These are phyloP conservation scores for Magnaporthiopsis poae DNA, from an alignment of 2,329 filamentous ascomycete species.

Conservation along the genomic window DNA sequence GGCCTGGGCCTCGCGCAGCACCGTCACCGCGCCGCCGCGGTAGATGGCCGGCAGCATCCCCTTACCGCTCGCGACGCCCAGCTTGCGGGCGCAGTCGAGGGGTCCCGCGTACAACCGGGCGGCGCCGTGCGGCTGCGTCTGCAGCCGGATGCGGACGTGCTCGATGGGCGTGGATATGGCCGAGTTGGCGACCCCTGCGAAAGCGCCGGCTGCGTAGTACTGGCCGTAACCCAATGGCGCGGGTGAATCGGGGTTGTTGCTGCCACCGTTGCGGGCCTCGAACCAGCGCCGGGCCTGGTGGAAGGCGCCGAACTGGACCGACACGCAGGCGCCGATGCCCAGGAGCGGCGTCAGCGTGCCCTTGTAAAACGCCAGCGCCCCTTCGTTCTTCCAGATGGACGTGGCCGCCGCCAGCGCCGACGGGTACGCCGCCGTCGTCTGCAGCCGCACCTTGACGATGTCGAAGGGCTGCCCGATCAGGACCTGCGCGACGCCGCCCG, in stretches of 20 bases:
- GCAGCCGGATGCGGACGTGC: slow-evolving; percentile 88
- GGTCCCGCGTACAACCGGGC: slow-evolving; percentile 72
- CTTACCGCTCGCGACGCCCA: slow-evolving; percentile 50
- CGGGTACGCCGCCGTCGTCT: slow-evolving; percentile 75
- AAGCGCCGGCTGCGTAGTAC: slow-evolving; percentile 84
- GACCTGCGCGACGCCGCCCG: slow-evolving; percentile 87
- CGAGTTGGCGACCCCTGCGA: slow-evolving; percentile 84
- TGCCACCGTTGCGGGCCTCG: slow-evolving; percentile 59
- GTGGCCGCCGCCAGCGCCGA: slow-evolving; percentile 71
- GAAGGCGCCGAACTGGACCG: slow-evolving; percentile 97
- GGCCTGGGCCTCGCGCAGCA: slow-evolving; percentile 81
- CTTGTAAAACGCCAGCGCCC: slow-evolving; percentile 91
- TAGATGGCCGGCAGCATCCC: slow-evolving; percentile 68
- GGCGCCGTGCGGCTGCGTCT: slow-evolving; percentile 87
- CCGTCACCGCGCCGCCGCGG: slow-evolving; percentile 76
- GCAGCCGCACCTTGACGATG: slow-evolving; percentile 94
- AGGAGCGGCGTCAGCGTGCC: slow-evolving; percentile 89
- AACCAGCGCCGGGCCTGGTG: slow-evolving; percentile 81
- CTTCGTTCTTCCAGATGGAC: slow-evolving; percentile 80
- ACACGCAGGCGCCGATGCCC: slow-evolving; percentile 93
- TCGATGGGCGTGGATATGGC: slow-evolving; percentile 86
- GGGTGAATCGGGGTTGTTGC: slow-evolving; percentile 49
- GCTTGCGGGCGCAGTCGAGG: slow-evolving; percentile 79
- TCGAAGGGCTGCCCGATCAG: slow-evolving; percentile 74
- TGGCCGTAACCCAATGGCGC: slow-evolving; percentile 65